Evolutionary conservation across 164 flowering plant genomes (phyloP).

Genomic region (grape (Vitis vinifera)): ASM3070453v1 NC_081817.1:1711001-1711500

Average conservation of each 20-base stretch:
- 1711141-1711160: constrained; percentile 34
- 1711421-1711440: too few species aligned
- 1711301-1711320: too few species aligned
- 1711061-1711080: constrained; percentile 14
- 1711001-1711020: background rate
- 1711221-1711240: constrained; percentile 41
- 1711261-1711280: too few species aligned
- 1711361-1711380: too few species aligned
- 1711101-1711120: constrained; percentile 35
- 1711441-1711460: background rate
- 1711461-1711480: constrained; percentile 29
- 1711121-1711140: constrained; percentile 58
- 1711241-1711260: background rate
- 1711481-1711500: constrained; percentile 51
- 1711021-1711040: background rate
- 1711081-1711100: constrained; percentile 21
- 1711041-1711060: background rate
- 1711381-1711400: too few species aligned
- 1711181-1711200: constrained; percentile 55
- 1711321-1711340: too few species aligned
- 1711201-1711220: constrained; percentile 55
- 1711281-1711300: too few species aligned
- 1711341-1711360: too few species aligned
- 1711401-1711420: too few species aligned
- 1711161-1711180: constrained; percentile 48